Conservation (phyloP, 1,139 yeast species). For the Hansenula anomala region DNA sequence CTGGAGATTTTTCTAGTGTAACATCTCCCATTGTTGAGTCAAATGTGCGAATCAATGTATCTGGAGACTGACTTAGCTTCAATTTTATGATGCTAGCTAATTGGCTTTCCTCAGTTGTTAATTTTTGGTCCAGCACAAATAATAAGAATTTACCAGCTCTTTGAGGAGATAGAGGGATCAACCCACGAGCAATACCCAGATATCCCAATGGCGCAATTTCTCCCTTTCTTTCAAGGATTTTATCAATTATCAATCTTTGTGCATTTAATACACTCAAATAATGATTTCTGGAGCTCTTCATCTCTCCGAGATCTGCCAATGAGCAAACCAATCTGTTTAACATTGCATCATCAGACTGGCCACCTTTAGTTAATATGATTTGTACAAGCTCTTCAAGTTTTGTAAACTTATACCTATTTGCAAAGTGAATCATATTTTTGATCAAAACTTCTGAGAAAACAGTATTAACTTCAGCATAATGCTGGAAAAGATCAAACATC, state of each 20-base stretch:
- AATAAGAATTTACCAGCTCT: slow-evolving; percentile 6
- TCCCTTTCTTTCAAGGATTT: neutral
- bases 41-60: slow-evolving; percentile 1
- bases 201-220: slow-evolving; percentile 1
- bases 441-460: neutral
- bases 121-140: neutral
- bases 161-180: slow-evolving; percentile 1
- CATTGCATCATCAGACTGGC: neutral
- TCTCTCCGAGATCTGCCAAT: neutral
- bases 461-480: neutral
- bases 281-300: neutral
- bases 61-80: slow-evolving; percentile 3
- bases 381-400: neutral
- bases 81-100: slow-evolving; percentile 1
- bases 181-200: slow-evolving; percentile 1
- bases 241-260: neutral
- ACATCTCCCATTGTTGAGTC: slow-evolving; percentile 1
- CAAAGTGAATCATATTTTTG: neutral
- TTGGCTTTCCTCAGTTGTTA: slow-evolving; percentile 1
- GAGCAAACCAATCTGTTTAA: neutral
- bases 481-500: slow-evolving; percentile 7
- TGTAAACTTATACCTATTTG: neutral
- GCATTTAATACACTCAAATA: neutral
- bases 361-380: neutral
- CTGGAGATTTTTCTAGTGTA: neutral